A percentile compares a stretch with the other conserved stretches of the same genome.
Evolutionary conservation across 441 rosid genomes (phyloP).

Genomic region (Gossypium aridum): DNA sequence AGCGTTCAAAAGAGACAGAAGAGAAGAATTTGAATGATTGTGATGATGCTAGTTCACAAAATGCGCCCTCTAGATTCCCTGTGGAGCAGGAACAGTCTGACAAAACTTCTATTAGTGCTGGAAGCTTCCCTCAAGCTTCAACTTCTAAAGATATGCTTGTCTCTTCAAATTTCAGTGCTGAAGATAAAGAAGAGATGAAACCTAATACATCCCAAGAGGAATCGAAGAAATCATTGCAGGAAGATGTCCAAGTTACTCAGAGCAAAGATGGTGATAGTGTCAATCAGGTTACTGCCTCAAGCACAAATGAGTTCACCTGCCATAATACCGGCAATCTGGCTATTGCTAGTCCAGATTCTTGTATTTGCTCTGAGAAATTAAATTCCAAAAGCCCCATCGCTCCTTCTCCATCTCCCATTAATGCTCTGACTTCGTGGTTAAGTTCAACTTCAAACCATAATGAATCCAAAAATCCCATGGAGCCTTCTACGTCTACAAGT

Average conservation of each 20-base stretch:
- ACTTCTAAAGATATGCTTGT: constrained; percentile 73
- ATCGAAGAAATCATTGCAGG: constrained; percentile 35
- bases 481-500: constrained; percentile 39
- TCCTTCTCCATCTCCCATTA: constrained; percentile 63
- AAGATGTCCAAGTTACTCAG: constrained; percentile 44
- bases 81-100: constrained; percentile 80
- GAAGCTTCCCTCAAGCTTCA: constrained; percentile 91
- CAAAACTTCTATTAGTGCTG: constrained; percentile 77
- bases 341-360: constrained; percentile 54
- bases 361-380: constrained; percentile 81
- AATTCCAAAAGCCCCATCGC: constrained; percentile 45
- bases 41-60: constrained; percentile 78
- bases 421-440: constrained; percentile 88
- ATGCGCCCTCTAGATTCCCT: constrained; percentile 77
- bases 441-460: constrained; percentile 38
- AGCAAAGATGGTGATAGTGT: constrained; percentile 38
- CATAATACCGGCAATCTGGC: constrained; percentile 29
- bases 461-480: constrained; percentile 60
- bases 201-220: constrained; percentile 38
- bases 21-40: constrained; percentile 75
- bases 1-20: constrained; percentile 64
- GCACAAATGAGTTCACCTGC: constrained; percentile 45
- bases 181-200: constrained; percentile 46
- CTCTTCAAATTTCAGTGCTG: constrained; percentile 34
- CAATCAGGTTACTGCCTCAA: constrained; percentile 49